phyloP scores from a whole-genome alignment of 179 eudicot species.

The Beta lomatogona region DNA sequence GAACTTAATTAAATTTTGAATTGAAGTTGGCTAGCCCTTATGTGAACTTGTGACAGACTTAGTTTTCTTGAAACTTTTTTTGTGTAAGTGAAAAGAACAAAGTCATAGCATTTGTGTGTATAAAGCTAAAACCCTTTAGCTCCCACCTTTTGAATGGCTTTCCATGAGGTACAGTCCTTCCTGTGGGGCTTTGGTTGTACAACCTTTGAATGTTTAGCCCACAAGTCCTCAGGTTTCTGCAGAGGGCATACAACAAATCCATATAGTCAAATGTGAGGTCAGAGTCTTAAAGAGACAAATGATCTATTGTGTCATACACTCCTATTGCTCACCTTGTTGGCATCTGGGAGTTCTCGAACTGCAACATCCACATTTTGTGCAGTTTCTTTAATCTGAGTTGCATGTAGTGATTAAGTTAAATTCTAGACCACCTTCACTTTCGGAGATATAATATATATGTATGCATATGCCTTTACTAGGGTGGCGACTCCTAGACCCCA shows the following conservation, averaged over 20 bases:
- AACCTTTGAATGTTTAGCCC: constrained; percentile 86
- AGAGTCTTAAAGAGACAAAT: not conserved
- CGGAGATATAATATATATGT: not conserved
- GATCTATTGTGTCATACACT: not conserved
- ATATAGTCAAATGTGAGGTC: not conserved
- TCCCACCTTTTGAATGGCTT: constrained; percentile 75
- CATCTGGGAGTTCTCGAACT: constrained; percentile 98
- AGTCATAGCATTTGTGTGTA: not conserved
- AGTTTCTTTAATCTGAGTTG: constrained; percentile 82
- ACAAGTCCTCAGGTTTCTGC: constrained; percentile 96
- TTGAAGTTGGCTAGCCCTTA: no score
- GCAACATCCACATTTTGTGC: constrained; percentile 91
- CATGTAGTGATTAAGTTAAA: constrained; percentile 15
- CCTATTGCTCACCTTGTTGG: constrained; percentile 65
- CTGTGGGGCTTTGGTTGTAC: constrained; percentile 96
- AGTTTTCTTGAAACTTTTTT: no score
- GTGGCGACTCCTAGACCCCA: not conserved
- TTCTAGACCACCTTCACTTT: not conserved
- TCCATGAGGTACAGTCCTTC: constrained; percentile 71
- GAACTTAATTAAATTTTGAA: no score
- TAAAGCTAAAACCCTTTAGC: not conserved
- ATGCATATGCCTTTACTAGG: not conserved
- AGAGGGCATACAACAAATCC: constrained; percentile 7
- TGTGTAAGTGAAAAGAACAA: not conserved
- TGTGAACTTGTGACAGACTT: no score